phyloP scores from a whole-genome alignment of 129 eudicot genomes.

The Calendula officinalis region DNA sequence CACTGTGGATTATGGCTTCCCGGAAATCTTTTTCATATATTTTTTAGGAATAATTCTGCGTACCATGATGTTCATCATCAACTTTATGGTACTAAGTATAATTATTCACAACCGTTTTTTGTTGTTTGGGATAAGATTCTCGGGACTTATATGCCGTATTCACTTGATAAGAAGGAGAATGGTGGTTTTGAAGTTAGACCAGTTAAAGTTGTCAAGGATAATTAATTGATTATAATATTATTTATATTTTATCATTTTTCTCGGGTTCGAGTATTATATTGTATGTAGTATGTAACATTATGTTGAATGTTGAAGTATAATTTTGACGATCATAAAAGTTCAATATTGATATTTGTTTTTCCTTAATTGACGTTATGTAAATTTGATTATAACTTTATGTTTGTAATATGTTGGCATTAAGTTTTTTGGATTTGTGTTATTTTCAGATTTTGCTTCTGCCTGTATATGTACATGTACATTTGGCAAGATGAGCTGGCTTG shows the following conservation, averaged over 20 bases:
- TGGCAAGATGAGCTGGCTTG: too few relatives aligned
- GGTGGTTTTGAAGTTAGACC: constrained; percentile 94
- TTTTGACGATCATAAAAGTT: constrained; percentile 23
- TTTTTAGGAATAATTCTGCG: constrained; percentile 78
- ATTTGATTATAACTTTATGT: constrained; percentile 8
- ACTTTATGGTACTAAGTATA: constrained; percentile 70
- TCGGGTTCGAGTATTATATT: constrained; percentile 5
- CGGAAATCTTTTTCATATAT: constrained; percentile 73
- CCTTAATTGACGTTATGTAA: constrained; percentile 11
- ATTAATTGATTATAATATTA: constrained; percentile 17
- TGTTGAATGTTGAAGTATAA: constrained; percentile 10
- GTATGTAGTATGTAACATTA: constrained; percentile 33
- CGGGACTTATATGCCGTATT: constrained; percentile 83
- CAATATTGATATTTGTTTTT: background rate
- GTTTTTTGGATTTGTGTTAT: background rate
- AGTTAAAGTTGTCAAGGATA: constrained; percentile 59
- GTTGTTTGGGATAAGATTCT: constrained; percentile 80
- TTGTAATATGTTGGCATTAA: constrained; percentile 27
- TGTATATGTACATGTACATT: too few relatives aligned
- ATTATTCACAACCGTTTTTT: constrained; percentile 91
- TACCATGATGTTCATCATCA: constrained; percentile 96
- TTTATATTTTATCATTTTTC: background rate
- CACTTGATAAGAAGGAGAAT: constrained; percentile 58
- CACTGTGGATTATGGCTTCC: constrained; percentile 95
- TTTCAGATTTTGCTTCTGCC: too few relatives aligned